phyloP scores from a whole-genome alignment of 2,329 filamentous ascomycete species.

The Sporothrix brunneoviolacea region DNA sequence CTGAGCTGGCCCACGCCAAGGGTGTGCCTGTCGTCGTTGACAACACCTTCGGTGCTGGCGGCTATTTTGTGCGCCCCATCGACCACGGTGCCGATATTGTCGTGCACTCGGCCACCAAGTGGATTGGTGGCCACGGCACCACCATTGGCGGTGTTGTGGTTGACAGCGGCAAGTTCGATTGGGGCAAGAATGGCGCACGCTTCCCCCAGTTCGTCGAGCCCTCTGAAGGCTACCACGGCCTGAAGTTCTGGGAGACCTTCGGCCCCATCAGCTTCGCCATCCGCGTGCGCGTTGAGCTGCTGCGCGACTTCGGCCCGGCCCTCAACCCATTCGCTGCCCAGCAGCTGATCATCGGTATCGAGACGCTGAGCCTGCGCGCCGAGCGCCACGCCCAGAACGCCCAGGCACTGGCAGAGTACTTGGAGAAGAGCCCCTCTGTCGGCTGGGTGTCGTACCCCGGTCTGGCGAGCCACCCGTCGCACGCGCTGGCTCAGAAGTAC shows the following conservation, averaged over 20 bases:
- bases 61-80: constrained; percentile 80
- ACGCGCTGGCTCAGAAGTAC: constrained; percentile 80
- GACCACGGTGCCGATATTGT: constrained; percentile 90
- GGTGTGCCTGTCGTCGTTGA: constrained; percentile 69
- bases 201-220: constrained; percentile 94
- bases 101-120: constrained; percentile 91
- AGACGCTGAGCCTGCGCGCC: constrained; percentile 80
- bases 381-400: constrained; percentile 86
- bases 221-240: constrained; percentile 80
- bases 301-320: constrained; percentile 75
- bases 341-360: constrained; percentile 80
- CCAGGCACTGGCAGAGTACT: constrained; percentile 69
- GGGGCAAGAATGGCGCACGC: constrained; percentile 73
- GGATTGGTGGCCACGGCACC: constrained; percentile 93
- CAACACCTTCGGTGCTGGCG: constrained; percentile 92
- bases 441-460: constrained; percentile 94
- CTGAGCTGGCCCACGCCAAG: constrained; percentile 64
- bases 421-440: constrained; percentile 77
- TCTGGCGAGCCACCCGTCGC: constrained; percentile 71
- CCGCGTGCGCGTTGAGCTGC: constrained; percentile 79
- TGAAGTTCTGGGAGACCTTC: constrained; percentile 93
- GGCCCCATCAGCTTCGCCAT: constrained; percentile 76
- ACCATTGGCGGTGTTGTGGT: constrained; percentile 83
- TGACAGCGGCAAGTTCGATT: constrained; percentile 89
- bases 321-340: constrained; percentile 90